These are phyloP conservation scores for Astragalus membranaceus DNA, from an alignment of 306 rosid species.

Conservation along the genomic window DNA sequence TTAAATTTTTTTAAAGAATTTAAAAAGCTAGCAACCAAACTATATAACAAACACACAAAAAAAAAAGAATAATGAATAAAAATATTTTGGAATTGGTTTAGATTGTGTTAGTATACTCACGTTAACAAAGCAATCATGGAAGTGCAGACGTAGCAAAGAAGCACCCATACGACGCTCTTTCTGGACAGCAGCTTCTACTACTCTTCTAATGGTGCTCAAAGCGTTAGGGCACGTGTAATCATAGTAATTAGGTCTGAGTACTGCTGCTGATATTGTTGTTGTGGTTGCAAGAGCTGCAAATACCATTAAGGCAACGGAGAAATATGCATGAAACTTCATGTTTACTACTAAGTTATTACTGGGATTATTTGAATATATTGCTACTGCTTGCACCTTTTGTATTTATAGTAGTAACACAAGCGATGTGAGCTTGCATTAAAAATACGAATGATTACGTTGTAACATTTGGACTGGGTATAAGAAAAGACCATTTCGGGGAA, in stretches of 20 bases:
- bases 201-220: slow-evolving; percentile 20
- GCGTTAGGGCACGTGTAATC: slow-evolving; percentile 28
- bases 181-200: slow-evolving; percentile 17
- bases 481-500: slow-evolving; percentile 5
- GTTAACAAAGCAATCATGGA: slow-evolving; percentile 47
- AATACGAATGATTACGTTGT: not conserved
- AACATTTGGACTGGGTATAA: not conserved
- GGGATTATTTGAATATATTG: not conserved
- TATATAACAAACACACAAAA: no score
- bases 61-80: no score
- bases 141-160: slow-evolving; percentile 37
- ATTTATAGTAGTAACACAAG: slow-evolving; percentile 6
- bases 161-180: slow-evolving; percentile 36
- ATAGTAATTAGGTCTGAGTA: slow-evolving; percentile 25
- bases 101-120: not conserved
- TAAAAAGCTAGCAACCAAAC: no score
- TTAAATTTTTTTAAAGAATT: no score
- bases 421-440: not conserved
- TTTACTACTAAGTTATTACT: not conserved
- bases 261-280: not conserved
- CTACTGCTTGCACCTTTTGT: not conserved
- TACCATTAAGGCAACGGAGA: not conserved
- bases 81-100: no score
- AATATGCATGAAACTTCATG: slow-evolving; percentile 7
- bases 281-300: slow-evolving; percentile 15